Conservation (phyloP, 2,329 filamentous ascomycete species). For the Xylariaceae sp. region DNA sequence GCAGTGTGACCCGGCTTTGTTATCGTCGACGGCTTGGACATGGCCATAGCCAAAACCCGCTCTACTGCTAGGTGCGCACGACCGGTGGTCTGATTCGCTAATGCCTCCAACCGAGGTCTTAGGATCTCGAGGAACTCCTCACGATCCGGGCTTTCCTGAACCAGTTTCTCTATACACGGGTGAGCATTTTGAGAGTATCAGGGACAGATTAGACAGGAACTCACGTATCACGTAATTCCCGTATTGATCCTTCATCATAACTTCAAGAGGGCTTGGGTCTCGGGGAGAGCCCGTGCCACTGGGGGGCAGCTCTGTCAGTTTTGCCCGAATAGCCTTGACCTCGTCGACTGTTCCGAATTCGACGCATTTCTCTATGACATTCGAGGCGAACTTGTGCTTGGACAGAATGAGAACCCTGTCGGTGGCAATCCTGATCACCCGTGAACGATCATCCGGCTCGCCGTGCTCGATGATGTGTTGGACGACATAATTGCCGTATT, state of each 20-base stretch:
- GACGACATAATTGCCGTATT: slow-evolving; percentile 93
- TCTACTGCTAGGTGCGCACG: no score
- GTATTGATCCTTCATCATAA: slow-evolving; percentile 81
- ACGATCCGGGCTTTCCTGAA: no score
- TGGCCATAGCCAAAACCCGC: no score
- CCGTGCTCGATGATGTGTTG: slow-evolving; percentile 86
- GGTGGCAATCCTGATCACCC: slow-evolving; percentile 68
- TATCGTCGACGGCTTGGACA: no score
- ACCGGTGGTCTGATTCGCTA: no score
- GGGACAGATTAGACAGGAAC: slow-evolving; percentile 29
- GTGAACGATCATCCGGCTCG: slow-evolving; percentile 60
- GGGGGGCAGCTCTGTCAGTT: slow-evolving; percentile 51
- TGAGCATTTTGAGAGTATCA: no score
- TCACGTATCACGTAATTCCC: slow-evolving; percentile 96
- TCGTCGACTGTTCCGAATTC: slow-evolving; percentile 62
- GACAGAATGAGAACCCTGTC: slow-evolving; percentile 66
- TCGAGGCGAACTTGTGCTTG: slow-evolving; percentile 94
- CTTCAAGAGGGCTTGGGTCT: slow-evolving; percentile 63
- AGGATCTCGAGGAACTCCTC: no score
- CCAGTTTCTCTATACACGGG: no score
- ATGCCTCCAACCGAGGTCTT: no score
- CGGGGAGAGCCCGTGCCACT: no score
- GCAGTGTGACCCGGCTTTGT: no score
- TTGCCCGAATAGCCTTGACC: slow-evolving; percentile 58
- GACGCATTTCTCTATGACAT: slow-evolving; percentile 93